Conservation (phyloP, 2,329 filamentous ascomycete species). For the Aureobasidium sp. region DNA sequence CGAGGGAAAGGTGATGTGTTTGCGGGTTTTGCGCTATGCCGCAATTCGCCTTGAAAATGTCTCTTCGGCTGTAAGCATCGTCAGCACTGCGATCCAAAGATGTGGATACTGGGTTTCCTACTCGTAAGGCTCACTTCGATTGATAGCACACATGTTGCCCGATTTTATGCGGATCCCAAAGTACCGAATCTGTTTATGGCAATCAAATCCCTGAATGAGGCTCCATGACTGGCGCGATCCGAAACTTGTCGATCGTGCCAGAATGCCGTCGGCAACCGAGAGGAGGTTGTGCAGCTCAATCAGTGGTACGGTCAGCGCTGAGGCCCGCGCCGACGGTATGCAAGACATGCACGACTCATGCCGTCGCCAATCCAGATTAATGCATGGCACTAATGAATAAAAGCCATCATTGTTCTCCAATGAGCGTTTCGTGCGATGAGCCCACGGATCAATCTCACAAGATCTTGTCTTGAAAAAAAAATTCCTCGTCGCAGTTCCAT, state of each 20-base stretch:
- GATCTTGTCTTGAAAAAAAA: too few species aligned
- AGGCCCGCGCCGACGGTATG: conserved; percentile 6
- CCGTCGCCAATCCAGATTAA: not conserved
- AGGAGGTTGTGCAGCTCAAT: not conserved
- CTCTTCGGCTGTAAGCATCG: not conserved
- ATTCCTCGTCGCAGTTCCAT: too few species aligned
- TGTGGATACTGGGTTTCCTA: not conserved
- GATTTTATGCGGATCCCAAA: too few species aligned
- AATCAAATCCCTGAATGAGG: too few species aligned
- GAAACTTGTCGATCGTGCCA: conserved; percentile 5
- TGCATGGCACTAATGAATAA: not conserved
- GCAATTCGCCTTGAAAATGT: not conserved
- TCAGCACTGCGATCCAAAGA: not conserved
- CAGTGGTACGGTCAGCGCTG: not conserved
- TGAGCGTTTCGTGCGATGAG: too few species aligned
- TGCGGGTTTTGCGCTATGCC: not conserved
- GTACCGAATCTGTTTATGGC: too few species aligned
- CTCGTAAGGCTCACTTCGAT: not conserved
- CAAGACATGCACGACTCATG: not conserved
- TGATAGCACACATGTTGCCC: not conserved
- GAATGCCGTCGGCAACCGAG: not conserved
- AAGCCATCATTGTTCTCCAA: not conserved
- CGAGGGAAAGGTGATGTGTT: not conserved
- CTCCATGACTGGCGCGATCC: not conserved
- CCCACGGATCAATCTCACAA: too few species aligned